Base-by-base conservation (phyloP, 1,284 basidiomycete genomes). In the Apiotrichum laibachii region DNA sequence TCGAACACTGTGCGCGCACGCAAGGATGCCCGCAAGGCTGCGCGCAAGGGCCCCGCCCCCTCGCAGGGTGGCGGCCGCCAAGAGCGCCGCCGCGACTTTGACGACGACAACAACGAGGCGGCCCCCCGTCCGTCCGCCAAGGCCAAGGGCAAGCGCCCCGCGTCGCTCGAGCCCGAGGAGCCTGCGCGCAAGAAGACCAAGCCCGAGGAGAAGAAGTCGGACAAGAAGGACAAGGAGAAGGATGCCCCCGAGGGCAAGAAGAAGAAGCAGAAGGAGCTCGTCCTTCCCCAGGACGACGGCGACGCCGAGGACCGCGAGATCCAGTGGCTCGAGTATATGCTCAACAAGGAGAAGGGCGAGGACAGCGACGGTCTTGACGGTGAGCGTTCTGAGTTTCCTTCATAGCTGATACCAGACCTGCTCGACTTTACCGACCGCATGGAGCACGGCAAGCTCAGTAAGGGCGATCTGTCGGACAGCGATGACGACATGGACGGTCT, bases 301-400 rank as follows among this genome's bases (percentile, higher is more conserved):
- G 80, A 83, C 46, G 81, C 85, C 34, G 90, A 92, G 65, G 89
- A 90, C 67, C 81, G 81, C 1, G 88, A 90, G 70, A 92, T 92
- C 50, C 82, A 84, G 1, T 86, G 88, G 80, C 79, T 92, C 13
- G 90, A 92, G 74, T 80, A 82, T 13, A 85, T 85, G 73, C 80
- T 92, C 18, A 63, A 68, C 21, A 82, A 84, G 64, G 70, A 79
- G 39, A 81, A 80, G 62, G 81, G 67, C 31, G 67, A 69, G 13
- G 75, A 75, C 19, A 72, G 66, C 9, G 82, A 83, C 67, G 83
- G 80, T 0, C 69, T 84, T 19, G 87, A 87, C 59, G 85, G 84
- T 68, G 83, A 84, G 79, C 84, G 80, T 68, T 9, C 22, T 44
- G 26, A 65, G 65, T 67, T 50, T 45, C 15, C 44, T 67, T 44